These are phyloP conservation scores for Agaricales sp. DNA, from an alignment of 1,284 basidiomycete genomes.

Conservation along the genomic window DNA sequence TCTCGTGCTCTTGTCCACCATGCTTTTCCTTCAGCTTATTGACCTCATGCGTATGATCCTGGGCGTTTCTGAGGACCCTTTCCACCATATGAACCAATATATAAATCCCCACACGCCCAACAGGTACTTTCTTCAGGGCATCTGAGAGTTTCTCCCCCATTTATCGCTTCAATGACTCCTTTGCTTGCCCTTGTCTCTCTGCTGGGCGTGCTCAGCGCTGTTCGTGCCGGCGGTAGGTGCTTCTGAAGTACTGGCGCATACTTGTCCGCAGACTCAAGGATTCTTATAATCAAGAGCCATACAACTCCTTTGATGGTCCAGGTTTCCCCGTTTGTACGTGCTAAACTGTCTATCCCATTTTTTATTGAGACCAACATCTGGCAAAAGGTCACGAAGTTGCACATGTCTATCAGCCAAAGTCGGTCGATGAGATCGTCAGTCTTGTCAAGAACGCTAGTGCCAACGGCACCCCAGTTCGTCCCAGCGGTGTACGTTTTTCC, in stretches of 20 bases:
- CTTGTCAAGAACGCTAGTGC: conserved; percentile 22
- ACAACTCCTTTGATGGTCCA: conserved; percentile 24
- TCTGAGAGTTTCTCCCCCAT: neutral
- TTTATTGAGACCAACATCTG: neutral
- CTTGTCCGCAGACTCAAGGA: no score
- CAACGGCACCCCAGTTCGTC: conserved; percentile 19
- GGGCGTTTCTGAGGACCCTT: neutral
- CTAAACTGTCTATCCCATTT: neutral
- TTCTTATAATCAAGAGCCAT: conserved; percentile 9
- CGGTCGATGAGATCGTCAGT: conserved; percentile 19
- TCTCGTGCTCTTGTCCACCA: neutral
- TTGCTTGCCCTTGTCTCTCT: no score
- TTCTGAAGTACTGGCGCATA: no score
- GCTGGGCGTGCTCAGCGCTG: no score
- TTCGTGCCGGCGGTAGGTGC: no score
- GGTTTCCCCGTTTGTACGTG: conserved; percentile 22
- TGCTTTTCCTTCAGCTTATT: neutral
- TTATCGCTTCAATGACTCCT: no score
- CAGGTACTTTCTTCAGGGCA: neutral
- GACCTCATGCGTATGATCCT: neutral
- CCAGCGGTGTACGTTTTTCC: conserved; percentile 20
- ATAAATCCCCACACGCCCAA: neutral
- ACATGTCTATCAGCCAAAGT: conserved; percentile 20
- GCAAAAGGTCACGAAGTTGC: conserved; percentile 14
- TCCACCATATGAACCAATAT: neutral